Conservation (phyloP, 768 basidiomycete genomes). For the Lyophyllum semitale region DNA sequence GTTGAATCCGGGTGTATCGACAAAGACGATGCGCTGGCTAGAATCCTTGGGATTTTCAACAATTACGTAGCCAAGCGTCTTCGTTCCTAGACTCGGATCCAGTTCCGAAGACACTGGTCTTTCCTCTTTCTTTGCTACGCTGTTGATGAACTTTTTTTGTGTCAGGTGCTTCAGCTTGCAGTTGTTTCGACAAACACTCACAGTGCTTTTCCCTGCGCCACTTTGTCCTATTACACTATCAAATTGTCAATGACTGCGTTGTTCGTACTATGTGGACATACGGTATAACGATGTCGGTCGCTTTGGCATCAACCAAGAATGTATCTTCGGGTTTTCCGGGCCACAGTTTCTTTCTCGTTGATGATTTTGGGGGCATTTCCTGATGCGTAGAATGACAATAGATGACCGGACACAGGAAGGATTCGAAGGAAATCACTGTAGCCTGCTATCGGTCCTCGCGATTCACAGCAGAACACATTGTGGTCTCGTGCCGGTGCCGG, state of each 20-base stretch:
- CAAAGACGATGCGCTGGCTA: slow-evolving; percentile 1
- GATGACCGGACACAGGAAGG: background rate
- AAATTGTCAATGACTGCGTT: background rate
- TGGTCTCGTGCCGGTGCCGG: background rate
- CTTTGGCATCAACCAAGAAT: background rate
- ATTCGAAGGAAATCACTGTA: background rate
- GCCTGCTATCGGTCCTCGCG: background rate
- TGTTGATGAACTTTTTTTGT: slow-evolving; percentile 1
- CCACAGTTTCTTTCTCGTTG: background rate
- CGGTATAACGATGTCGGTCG: slow-evolving; percentile 2
- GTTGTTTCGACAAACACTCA: background rate
- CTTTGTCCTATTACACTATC: background rate
- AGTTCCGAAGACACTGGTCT: background rate
- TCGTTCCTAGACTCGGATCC: too few relatives aligned
- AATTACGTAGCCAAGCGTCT: background rate
- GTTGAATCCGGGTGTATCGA: slow-evolving; percentile 12
- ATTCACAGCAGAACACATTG: background rate
- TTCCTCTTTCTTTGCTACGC: background rate
- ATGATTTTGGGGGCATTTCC: background rate
- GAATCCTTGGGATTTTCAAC: background rate
- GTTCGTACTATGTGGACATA: background rate
- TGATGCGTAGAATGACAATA: too few relatives aligned
- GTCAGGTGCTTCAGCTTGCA: background rate
- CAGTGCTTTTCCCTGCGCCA: slow-evolving; percentile 2
- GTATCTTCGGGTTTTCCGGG: background rate